phyloP scores from a whole-genome alignment of 139 green algal genomes.

The Asterochloris erici region DNA sequence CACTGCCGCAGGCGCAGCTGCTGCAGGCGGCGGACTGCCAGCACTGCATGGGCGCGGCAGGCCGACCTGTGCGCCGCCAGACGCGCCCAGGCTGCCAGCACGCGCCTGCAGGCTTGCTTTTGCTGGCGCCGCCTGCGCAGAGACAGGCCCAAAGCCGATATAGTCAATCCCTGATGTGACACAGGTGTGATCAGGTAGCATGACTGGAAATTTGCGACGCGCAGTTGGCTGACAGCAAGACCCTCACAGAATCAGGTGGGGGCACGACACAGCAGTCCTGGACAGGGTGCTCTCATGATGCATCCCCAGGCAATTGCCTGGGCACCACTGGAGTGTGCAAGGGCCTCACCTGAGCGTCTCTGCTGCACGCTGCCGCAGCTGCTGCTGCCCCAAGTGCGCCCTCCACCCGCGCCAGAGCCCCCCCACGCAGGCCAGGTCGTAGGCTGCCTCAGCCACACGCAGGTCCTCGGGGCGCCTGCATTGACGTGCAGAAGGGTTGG shows the following conservation, averaged over 20 bases:
- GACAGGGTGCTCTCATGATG: too few species aligned
- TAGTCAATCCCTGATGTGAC: too few species aligned
- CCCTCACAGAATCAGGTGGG: too few species aligned
- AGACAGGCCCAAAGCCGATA: too few species aligned
- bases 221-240: too few species aligned
- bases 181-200: too few species aligned
- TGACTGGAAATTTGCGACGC: too few species aligned
- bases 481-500: neutral
- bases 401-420: conserved; percentile 5
- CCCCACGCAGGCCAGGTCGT: neutral
- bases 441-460: neutral
- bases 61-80: neutral
- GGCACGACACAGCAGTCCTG: too few species aligned
- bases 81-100: neutral
- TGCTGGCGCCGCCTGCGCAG: neutral
- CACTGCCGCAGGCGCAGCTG: conserved; percentile 1
- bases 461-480: neutral
- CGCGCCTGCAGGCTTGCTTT: neutral
- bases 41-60: conserved; percentile 9
- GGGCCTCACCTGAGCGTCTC: too few species aligned
- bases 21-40: neutral
- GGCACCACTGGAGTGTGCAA: too few species aligned
- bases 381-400: neutral
- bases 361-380: neutral
- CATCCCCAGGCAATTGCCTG: too few species aligned